Conservation (phyloP, 2,329 filamentous ascomycete species). For the Diplodia mutila region DNA sequence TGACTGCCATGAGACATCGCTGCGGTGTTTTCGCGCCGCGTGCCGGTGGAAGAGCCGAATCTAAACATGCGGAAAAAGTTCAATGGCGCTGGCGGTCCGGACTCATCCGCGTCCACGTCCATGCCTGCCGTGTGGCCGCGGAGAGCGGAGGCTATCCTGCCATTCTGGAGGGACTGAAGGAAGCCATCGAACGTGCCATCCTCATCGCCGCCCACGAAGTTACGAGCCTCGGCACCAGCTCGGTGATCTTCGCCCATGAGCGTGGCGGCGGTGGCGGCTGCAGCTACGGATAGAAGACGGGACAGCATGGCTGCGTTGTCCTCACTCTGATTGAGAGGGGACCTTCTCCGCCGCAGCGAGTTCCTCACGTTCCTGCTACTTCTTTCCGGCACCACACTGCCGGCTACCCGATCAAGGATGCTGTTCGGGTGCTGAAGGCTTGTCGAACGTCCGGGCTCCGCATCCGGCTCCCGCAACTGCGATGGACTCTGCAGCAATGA, state of each 20-base stretch:
- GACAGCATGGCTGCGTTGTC: conserved; percentile 67
- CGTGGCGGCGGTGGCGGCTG: conserved; percentile 66
- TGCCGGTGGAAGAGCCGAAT: conserved; percentile 58
- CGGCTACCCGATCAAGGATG: conserved; percentile 25
- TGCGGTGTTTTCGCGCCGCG: not conserved
- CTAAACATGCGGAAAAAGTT: conserved; percentile 73
- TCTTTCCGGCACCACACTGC: conserved; percentile 31
- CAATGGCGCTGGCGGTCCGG: conserved; percentile 57
- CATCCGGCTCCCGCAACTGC: conserved; percentile 6
- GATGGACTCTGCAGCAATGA: not conserved
- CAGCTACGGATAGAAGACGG: conserved; percentile 64
- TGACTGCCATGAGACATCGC: conserved; percentile 31
- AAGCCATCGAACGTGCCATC: conserved; percentile 68
- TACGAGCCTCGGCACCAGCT: conserved; percentile 59
- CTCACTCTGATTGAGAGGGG: conserved; percentile 58
- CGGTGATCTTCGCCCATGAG: conserved; percentile 64
- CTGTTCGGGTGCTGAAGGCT: conserved; percentile 15
- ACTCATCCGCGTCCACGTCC: conserved; percentile 43
- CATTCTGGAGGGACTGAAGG: conserved; percentile 64
- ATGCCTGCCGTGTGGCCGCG: conserved; percentile 49
- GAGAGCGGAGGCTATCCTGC: conserved; percentile 61
- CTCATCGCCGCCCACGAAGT: conserved; percentile 58
- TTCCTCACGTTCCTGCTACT: conserved; percentile 49
- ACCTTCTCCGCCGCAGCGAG: conserved; percentile 55
- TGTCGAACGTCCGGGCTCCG: conserved; percentile 1